A percentile compares a stretch with the other conserved stretches of the same genome.
Conservation (phyloP, 2,329 filamentous ascomycete genomes). For the Fusarium veterinarium region DNA sequence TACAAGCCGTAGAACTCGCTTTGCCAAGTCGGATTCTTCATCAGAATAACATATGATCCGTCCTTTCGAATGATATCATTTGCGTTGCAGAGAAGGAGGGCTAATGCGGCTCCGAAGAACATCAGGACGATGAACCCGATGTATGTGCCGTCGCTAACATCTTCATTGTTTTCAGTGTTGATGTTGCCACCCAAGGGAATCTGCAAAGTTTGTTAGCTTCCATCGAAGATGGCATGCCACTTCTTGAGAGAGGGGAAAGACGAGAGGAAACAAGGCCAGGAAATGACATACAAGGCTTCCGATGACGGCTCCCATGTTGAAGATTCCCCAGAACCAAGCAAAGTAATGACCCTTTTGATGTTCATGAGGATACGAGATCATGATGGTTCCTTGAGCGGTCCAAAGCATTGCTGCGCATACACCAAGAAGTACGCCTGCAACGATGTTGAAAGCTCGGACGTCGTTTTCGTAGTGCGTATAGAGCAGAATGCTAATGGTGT, state of each 20-base stretch:
- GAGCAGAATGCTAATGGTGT: slow-evolving; percentile 72
- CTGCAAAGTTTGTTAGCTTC: slow-evolving; percentile 47
- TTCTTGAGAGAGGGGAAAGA: accelerated
- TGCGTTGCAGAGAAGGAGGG: slow-evolving; percentile 77
- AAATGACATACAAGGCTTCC: slow-evolving; percentile 68
- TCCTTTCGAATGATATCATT: slow-evolving; percentile 79
- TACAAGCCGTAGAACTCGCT: slow-evolving; percentile 81
- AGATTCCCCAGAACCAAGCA: slow-evolving; percentile 93
- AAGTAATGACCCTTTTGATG: slow-evolving; percentile 87
- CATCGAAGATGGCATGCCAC: accelerated
- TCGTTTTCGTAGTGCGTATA: slow-evolving; percentile 69
- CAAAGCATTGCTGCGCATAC: slow-evolving; percentile 83
- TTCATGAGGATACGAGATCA: slow-evolving; percentile 90
- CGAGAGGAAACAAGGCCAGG: accelerated
- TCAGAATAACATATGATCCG: slow-evolving; percentile 82
- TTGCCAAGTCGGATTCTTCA: slow-evolving; percentile 90
- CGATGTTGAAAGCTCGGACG: slow-evolving; percentile 58
- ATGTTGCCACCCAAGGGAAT: slow-evolving; percentile 52
- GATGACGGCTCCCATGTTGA: slow-evolving; percentile 91
- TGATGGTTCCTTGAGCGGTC: slow-evolving; percentile 85
- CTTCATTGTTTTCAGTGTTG: slow-evolving; percentile 6
- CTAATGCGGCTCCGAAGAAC: slow-evolving; percentile 74
- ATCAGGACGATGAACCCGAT: slow-evolving; percentile 87
- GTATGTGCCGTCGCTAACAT: slow-evolving; percentile 81
- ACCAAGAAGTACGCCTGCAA: slow-evolving; percentile 80